Evolutionary conservation across 176 grass and related monocot species (phyloP).

Genomic region (Oryza meridionalis): DNA sequence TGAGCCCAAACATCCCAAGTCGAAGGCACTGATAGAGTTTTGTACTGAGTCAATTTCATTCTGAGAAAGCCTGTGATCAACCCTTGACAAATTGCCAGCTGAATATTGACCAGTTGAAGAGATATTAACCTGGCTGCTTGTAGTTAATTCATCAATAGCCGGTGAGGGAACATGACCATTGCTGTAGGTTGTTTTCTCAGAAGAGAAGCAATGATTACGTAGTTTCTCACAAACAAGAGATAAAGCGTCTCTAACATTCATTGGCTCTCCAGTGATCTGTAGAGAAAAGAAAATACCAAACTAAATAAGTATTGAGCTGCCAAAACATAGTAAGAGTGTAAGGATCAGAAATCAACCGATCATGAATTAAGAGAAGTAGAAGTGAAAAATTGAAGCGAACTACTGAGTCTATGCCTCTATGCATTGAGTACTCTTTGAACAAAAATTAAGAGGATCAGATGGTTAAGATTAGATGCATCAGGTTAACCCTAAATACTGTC

Average conservation of each 20-base stretch:
- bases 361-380: conserved; percentile 1
- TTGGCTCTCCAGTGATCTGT: conserved; percentile 47
- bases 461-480: neutral
- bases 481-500: conserved; percentile 16
- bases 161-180: conserved; percentile 22
- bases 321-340: neutral
- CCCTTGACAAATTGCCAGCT: neutral
- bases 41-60: conserved; percentile 27
- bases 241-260: conserved; percentile 48
- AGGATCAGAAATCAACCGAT: conserved; percentile 17
- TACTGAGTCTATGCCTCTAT: too few species aligned
- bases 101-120: conserved; percentile 25
- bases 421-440: conserved; percentile 19
- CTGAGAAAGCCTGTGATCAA: conserved; percentile 18
- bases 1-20: conserved; percentile 35
- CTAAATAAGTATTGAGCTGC: conserved; percentile 21
- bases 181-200: neutral
- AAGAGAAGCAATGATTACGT: conserved; percentile 44
- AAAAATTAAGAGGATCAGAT: neutral
- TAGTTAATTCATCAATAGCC: conserved; percentile 36
- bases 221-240: conserved; percentile 38
- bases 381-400: neutral
- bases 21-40: conserved; percentile 20
- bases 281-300: neutral
- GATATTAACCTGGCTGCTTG: conserved; percentile 13